A percentile compares a stretch with the other conserved stretches of the same genome.
phyloP scores from a whole-genome alignment of 2,329 filamentous ascomycete genomes.

The Diaporthe eres region DNA sequence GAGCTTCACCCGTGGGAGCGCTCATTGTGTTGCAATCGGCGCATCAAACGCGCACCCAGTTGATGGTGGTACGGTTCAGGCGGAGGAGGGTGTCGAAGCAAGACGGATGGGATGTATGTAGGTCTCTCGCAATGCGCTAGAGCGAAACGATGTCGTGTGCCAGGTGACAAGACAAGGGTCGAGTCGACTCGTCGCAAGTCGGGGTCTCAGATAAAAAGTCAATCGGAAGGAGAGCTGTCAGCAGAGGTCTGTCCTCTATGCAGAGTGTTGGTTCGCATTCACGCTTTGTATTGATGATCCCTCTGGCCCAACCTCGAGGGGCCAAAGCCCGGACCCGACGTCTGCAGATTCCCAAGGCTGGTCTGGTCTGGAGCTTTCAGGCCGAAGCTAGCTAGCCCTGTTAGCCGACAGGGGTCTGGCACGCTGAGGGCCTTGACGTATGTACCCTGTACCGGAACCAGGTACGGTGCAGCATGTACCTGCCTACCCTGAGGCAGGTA shows the following conservation, averaged over 20 bases:
- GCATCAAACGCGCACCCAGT: slow-evolving; percentile 41
- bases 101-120: slow-evolving; percentile 3
- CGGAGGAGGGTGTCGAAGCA: neutral
- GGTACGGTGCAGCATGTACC: neutral
- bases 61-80: slow-evolving; percentile 20
- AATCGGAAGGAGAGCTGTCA: slow-evolving; percentile 22
- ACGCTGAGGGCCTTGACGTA: slow-evolving; percentile 6
- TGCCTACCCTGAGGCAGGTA: neutral
- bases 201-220: slow-evolving; percentile 26
- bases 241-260: slow-evolving; percentile 20
- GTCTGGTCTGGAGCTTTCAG: slow-evolving; percentile 21
- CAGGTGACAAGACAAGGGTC: neutral
- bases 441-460: neutral
- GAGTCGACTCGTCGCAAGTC: slow-evolving; percentile 23
- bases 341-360: slow-evolving; percentile 16
- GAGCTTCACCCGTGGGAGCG: slow-evolving; percentile 40
- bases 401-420: slow-evolving; percentile 12
- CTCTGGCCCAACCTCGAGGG: slow-evolving; percentile 15
- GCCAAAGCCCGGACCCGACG: slow-evolving; percentile 21
- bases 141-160: slow-evolving; percentile 15
- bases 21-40: slow-evolving; percentile 41
- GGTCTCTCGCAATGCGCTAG: slow-evolving; percentile 15
- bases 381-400: slow-evolving; percentile 26
- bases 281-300: slow-evolving; percentile 30
- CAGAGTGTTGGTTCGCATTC: slow-evolving; percentile 31